Evolutionary conservation across 2,329 filamentous ascomycete species (phyloP).

Genomic region (Sporothrix euskadiensis): DNA sequence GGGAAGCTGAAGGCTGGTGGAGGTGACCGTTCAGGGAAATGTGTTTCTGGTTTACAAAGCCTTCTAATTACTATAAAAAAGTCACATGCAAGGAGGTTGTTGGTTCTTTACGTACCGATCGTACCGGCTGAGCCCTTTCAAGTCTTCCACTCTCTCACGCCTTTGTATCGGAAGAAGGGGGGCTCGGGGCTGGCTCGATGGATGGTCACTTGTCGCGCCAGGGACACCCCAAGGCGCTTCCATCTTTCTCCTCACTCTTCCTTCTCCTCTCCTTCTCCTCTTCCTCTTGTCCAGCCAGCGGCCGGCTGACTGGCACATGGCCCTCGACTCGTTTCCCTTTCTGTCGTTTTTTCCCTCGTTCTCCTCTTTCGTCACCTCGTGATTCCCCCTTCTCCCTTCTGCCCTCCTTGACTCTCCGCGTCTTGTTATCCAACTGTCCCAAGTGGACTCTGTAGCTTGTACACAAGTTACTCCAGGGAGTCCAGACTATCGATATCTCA

Average conservation of each 20-base stretch:
- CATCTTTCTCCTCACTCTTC: background rate
- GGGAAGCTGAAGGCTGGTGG: background rate
- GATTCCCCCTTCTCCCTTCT: background rate
- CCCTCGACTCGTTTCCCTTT: background rate
- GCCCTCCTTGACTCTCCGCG: background rate
- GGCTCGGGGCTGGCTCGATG: background rate
- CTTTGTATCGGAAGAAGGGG: background rate
- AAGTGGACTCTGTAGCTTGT: background rate
- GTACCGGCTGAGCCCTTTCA: background rate
- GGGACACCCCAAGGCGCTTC: background rate
- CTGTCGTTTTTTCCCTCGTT: background rate
- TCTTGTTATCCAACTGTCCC: background rate
- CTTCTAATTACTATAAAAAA: background rate
- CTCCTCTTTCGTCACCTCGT: background rate
- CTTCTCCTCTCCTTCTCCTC: background rate
- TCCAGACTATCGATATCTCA: background rate
- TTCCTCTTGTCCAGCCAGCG: background rate
- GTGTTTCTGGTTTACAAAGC: background rate
- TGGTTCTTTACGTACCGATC: background rate
- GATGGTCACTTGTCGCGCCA: background rate
- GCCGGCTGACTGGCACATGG: constrained; percentile 4
- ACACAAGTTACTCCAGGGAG: background rate
- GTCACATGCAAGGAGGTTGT: constrained; percentile 6
- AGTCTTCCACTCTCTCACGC: background rate
- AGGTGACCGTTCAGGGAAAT: background rate